Base-by-base conservation (phyloP, 148 eudicot species). In the Fagopyrum tataricum region DNA sequence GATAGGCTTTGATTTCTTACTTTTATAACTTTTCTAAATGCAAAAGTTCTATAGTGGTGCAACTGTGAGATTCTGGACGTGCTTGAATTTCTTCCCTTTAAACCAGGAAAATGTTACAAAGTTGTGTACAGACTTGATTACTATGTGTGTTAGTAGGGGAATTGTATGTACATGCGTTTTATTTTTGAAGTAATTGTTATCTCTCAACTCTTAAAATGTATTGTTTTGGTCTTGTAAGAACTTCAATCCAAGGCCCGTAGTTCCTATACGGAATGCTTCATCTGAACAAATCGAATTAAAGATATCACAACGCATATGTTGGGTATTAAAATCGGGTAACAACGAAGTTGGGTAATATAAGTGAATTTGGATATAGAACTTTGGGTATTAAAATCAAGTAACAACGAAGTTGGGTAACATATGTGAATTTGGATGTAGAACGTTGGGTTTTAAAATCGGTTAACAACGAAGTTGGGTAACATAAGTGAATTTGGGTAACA, bases 21-120 rank as follows among this genome's bases (percentile, higher is more conserved):
- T 13, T n/a, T 37, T 11, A 12, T 26, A 24, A 12, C 37, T 7
- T 64, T 14, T 64, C 18, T 74, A 52, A n/a, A 18, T 31, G 61
- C 75, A 91, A 97, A 89, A 84, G 91, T 85, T 94, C 93, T 79
- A 82, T 17, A 80, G 81, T 56, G 97, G 91, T 6, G 98, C 78
- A 1, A 44, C 41, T 14, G 90, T 94, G 3, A 75, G 79, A 0
- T 59, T 37, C 48, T 94, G 98, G 98, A 73, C 97, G 0, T 87
- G 96, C 64, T 26, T 89, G 1, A 86, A 73, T 79, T 91, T 94
- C 59, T 86, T 93, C 21, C 37, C 69, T 0, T 13, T 49, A 18
- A 74, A 70, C 5, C 24, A 10, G 20, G 73, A 71, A 49, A 7
- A 17, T 4, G 80, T 73, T 24, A 4, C 14, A 0, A 8, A 49